Conservation (phyloP, 345 rosid genomes). For the Eucalyptus erythrocorys region DNA sequence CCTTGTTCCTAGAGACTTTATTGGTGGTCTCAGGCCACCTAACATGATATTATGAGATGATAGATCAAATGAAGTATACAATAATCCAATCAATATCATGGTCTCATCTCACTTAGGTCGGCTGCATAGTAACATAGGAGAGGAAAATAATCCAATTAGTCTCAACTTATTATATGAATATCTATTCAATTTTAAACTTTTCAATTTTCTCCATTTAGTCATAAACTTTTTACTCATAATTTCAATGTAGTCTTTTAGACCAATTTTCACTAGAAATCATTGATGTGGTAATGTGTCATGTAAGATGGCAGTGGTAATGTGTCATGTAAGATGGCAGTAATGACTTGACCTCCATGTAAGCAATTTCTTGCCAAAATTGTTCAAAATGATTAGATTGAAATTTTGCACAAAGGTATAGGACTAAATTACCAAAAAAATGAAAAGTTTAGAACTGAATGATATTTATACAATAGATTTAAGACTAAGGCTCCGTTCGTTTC, state of each 20-base stretch:
- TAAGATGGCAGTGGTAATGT: neutral
- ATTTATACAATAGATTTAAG: neutral
- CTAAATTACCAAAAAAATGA: neutral
- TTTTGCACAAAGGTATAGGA: neutral
- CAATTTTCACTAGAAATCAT: neutral
- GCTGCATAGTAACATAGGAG: neutral
- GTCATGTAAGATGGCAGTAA: neutral
- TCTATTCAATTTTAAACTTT: neutral
- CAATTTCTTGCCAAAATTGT: neutral
- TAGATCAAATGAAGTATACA: neutral
- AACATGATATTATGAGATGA: neutral
- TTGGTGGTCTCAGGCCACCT: neutral
- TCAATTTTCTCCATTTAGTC: no score
- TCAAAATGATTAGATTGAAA: neutral
- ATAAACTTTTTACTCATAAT: rapidly evolving
- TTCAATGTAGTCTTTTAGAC: neutral
- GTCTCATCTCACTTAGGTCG: neutral
- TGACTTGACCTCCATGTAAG: neutral
- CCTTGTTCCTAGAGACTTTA: neutral
- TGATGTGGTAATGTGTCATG: neutral
- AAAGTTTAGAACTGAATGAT: neutral
- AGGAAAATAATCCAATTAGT: neutral
- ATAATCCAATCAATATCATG: neutral
- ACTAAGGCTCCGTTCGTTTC: no score
- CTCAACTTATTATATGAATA: neutral